These are phyloP conservation scores for Bocquillonia castaneifolia DNA, from an alignment of 441 rosid genomes.

Conservation along the genomic window DNA sequence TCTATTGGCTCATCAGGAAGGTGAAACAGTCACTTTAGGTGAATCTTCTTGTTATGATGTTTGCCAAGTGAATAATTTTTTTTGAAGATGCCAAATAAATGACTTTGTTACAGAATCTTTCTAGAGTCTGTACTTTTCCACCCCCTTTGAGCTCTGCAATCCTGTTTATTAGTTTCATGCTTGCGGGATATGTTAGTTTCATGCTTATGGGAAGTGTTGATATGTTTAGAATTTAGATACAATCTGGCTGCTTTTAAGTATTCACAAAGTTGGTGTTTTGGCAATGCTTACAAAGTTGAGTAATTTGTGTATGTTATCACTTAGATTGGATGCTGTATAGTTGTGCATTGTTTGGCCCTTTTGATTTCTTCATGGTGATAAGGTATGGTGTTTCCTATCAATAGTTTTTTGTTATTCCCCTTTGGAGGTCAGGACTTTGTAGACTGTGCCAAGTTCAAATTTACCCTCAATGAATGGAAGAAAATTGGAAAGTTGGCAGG, in stretches of 20 bases:
- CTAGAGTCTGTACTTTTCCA: background rate
- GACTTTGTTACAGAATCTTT: background rate
- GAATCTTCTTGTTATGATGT: background rate
- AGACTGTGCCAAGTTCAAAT: background rate
- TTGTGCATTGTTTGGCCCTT: too few relatives aligned
- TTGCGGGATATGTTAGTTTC: background rate
- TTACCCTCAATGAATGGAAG: background rate
- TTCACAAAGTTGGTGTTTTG: background rate
- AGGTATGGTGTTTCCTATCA: background rate
- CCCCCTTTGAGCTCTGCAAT: background rate
- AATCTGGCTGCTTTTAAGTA: background rate
- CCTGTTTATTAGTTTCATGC: background rate
- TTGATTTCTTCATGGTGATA: background rate
- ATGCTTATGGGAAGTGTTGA: background rate
- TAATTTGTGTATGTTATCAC: background rate
- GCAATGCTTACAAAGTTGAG: background rate
- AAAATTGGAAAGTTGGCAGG: background rate
- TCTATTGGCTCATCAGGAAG: background rate
- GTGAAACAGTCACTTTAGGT: conserved; percentile 5
- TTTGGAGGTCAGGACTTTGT: background rate
- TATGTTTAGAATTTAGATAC: background rate
- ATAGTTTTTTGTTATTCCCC: background rate
- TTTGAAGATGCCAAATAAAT: too few relatives aligned
- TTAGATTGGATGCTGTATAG: background rate
- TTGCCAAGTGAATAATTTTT: background rate